These are phyloP conservation scores for Trametes punicea DNA, from an alignment of 768 basidiomycete genomes.

Conservation along the genomic window DNA sequence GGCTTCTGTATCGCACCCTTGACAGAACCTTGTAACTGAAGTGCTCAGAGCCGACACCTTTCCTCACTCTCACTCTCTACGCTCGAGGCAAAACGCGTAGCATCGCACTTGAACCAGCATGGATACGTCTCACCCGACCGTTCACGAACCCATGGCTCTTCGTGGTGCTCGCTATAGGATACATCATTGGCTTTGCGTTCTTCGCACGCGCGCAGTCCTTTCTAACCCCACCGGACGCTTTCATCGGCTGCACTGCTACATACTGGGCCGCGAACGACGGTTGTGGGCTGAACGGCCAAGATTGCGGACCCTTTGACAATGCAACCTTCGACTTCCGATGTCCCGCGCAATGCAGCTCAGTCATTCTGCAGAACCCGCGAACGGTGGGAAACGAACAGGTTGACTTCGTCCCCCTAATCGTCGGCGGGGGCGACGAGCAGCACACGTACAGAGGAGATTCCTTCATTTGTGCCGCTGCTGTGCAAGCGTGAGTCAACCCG, in stretches of 20 bases:
- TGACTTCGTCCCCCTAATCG: conserved; percentile 69
- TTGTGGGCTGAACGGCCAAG: conserved; percentile 68
- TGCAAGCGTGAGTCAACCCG: conserved; percentile 58
- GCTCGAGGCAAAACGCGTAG: conserved; percentile 24
- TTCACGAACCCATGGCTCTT: conserved; percentile 55
- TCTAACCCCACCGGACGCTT: conserved; percentile 59
- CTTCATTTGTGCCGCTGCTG: conserved; percentile 81
- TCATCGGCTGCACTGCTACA: conserved; percentile 63
- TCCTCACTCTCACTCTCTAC: conserved; percentile 48
- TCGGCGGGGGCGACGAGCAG: conserved; percentile 78
- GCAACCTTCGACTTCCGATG: conserved; percentile 73
- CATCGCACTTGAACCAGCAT: conserved; percentile 47
- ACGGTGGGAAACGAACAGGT: conserved; percentile 66
- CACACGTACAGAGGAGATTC: conserved; percentile 79
- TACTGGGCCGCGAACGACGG: conserved; percentile 68
- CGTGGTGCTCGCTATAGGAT: conserved; percentile 50
- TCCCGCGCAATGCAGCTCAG: conserved; percentile 63
- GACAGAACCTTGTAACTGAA: conserved; percentile 3
- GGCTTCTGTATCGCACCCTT: conserved; percentile 6
- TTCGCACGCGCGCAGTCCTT: conserved; percentile 72
- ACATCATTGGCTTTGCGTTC: conserved; percentile 72
- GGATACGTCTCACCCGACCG: conserved; percentile 48
- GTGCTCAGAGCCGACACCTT: conserved; percentile 47
- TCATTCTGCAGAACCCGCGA: conserved; percentile 69
- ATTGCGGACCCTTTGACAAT: conserved; percentile 63